A percentile compares a stretch with the other conserved stretches of the same genome.
These are phyloP conservation scores for Fusarium sororula DNA, from an alignment of 2,329 filamentous ascomycete genomes.

Conservation along the genomic window DNA sequence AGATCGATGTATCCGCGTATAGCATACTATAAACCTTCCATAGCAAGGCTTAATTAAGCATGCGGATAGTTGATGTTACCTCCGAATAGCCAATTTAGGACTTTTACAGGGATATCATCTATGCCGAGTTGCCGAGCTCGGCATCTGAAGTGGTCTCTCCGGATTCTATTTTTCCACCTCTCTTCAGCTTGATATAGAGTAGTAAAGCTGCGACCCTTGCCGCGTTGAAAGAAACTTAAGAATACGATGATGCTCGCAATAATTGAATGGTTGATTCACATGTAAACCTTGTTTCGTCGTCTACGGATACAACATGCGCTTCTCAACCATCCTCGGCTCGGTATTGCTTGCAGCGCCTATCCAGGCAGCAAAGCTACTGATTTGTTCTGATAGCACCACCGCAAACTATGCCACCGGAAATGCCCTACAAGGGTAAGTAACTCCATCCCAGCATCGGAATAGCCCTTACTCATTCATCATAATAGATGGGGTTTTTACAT, in stretches of 20 bases:
- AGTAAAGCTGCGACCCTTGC: accelerated
- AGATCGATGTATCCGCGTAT: not conserved
- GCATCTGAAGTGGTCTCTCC: not conserved
- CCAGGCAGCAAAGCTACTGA: not conserved
- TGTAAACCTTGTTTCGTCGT: too few relatives aligned
- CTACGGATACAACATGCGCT: not conserved
- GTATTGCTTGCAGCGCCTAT: not conserved
- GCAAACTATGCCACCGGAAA: not conserved
- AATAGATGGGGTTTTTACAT: not conserved
- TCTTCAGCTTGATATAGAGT: accelerated
- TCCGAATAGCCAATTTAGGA: not conserved
- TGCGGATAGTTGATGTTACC: accelerated
- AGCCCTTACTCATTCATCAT: not conserved
- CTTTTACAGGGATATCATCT: not conserved
- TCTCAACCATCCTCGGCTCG: not conserved
- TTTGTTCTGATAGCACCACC: accelerated
- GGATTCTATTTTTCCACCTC: not conserved
- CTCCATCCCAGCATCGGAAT: accelerated
- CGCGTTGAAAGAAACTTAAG: accelerated
- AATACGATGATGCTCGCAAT: accelerated
- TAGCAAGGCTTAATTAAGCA: not conserved
- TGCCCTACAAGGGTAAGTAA: not conserved
- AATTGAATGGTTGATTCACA: accelerated
- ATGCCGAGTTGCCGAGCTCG: not conserved
- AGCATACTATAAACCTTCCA: not conserved